Evolutionary conservation across 2,329 filamentous ascomycete species (phyloP).

Genomic region (Colletotrichum trifolii): DNA sequence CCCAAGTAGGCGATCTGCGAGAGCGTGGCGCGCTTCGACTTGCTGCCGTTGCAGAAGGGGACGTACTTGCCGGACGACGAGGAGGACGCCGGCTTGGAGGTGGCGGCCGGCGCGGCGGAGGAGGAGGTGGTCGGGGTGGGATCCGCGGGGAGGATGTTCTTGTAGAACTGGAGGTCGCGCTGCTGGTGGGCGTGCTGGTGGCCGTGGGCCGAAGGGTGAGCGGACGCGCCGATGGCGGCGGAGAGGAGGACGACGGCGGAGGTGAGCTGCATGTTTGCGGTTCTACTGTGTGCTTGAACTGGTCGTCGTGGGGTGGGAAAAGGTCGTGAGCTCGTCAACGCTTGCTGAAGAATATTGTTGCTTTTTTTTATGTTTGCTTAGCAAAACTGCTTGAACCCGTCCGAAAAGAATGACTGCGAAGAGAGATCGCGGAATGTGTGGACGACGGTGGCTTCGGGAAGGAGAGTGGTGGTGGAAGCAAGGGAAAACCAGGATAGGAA

Average conservation of each 20-base stretch:
- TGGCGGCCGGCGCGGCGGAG: constrained; percentile 8
- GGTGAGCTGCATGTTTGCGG: constrained; percentile 54
- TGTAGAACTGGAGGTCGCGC: constrained; percentile 29
- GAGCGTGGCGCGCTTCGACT: constrained; percentile 58
- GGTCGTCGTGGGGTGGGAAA: constrained; percentile 7
- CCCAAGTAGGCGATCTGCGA: constrained; percentile 59
- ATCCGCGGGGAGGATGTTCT: constrained; percentile 18
- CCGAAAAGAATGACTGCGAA: constrained; percentile 39
- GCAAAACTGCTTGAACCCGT: constrained; percentile 26
- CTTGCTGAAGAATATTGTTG: constrained; percentile 3
- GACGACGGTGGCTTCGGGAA: constrained; percentile 25
- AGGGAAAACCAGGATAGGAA: constrained; percentile 2
- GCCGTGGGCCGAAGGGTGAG: constrained; percentile 53
- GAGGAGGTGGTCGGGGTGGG: constrained; percentile 1
- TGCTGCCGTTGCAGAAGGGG: constrained; percentile 48
- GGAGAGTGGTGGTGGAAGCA: constrained; percentile 19
- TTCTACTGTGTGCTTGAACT: background rate
- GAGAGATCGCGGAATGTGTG: constrained; percentile 34
- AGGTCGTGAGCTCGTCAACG: constrained; percentile 26
- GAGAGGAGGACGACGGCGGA: constrained; percentile 49
- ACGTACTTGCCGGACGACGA: constrained; percentile 41
- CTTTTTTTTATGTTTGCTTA: constrained; percentile 1
- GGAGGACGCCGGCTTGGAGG: constrained; percentile 43
- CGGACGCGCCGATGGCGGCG: constrained; percentile 54
- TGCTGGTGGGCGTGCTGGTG: constrained; percentile 45